Evolutionary conservation across 306 rosid genomes (phyloP).

Genomic region (Calophaca sinica): DNA sequence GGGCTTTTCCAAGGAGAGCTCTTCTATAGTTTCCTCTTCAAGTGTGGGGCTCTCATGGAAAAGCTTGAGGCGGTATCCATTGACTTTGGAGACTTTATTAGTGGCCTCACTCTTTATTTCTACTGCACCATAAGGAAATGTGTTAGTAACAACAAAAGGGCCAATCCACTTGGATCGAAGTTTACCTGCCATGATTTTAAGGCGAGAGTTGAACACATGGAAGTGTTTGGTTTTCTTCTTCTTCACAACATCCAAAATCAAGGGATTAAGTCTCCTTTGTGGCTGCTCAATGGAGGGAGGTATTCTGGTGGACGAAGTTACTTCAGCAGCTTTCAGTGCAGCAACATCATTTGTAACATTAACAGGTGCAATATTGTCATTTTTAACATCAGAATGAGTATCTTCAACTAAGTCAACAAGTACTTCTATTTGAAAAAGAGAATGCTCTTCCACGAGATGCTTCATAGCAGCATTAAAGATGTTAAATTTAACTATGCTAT

Average conservation of each 20-base stretch:
- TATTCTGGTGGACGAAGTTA: too few relatives aligned
- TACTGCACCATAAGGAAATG: not conserved
- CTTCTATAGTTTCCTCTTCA: too few relatives aligned
- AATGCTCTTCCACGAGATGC: not conserved
- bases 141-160: not conserved
- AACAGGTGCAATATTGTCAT: too few relatives aligned
- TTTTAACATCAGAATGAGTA: not conserved
- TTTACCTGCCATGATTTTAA: not conserved
- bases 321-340: too few relatives aligned
- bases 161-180: not conserved
- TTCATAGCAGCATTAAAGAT: not conserved
- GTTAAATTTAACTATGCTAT: not conserved
- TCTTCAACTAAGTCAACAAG: not conserved
- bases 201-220: too few relatives aligned
- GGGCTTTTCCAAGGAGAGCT: too few relatives aligned
- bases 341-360: too few relatives aligned
- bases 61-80: not conserved
- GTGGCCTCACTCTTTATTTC: not conserved
- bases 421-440: not conserved
- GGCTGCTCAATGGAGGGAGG: too few relatives aligned
- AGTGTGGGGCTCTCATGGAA: too few relatives aligned
- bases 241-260: too few relatives aligned
- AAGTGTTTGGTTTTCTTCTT: too few relatives aligned
- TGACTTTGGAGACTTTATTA: not conserved
- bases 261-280: too few relatives aligned